A percentile compares a stretch with the other conserved stretches of the same genome.
Evolutionary conservation across 768 basidiomycete species (phyloP).

Genomic region (Macrocybe gigantea): DNA sequence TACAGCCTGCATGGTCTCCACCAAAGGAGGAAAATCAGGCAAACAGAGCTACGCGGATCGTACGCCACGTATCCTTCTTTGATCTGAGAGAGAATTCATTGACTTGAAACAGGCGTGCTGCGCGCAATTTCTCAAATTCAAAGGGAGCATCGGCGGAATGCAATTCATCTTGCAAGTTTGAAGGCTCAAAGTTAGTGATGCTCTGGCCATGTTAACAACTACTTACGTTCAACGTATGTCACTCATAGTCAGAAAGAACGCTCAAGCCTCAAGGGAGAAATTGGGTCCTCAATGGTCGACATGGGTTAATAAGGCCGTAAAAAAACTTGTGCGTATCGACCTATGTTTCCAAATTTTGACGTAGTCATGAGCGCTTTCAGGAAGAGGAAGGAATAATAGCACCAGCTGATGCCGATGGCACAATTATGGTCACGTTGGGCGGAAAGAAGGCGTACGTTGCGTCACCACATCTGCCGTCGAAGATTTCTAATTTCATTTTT

Average conservation of each 20-base stretch:
- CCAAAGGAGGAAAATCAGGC: slow-evolving; percentile 19
- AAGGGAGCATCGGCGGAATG: slow-evolving; percentile 37
- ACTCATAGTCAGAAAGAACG: slow-evolving; percentile 37
- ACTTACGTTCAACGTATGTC: neutral
- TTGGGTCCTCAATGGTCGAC: slow-evolving; percentile 44
- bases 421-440: slow-evolving; percentile 32
- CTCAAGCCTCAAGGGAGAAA: slow-evolving; percentile 34
- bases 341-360: neutral
- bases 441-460: slow-evolving; percentile 41
- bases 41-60: slow-evolving; percentile 37
- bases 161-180: slow-evolving; percentile 39
- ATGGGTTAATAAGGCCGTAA: slow-evolving; percentile 40
- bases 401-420: slow-evolving; percentile 26
- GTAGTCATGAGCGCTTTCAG: slow-evolving; percentile 16
- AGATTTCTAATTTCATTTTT: neutral
- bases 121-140: slow-evolving; percentile 38
- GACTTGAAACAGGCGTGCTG: slow-evolving; percentile 32
- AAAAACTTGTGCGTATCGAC: slow-evolving; percentile 31
- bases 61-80: slow-evolving; percentile 14
- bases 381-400: slow-evolving; percentile 38
- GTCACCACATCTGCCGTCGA: no score
- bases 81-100: no score
- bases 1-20: slow-evolving; percentile 18
- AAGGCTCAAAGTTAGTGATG: slow-evolving; percentile 34
- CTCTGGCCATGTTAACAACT: neutral